Conservation (phyloP, 805 yeast species). For the Millerozyma miso region DNA sequence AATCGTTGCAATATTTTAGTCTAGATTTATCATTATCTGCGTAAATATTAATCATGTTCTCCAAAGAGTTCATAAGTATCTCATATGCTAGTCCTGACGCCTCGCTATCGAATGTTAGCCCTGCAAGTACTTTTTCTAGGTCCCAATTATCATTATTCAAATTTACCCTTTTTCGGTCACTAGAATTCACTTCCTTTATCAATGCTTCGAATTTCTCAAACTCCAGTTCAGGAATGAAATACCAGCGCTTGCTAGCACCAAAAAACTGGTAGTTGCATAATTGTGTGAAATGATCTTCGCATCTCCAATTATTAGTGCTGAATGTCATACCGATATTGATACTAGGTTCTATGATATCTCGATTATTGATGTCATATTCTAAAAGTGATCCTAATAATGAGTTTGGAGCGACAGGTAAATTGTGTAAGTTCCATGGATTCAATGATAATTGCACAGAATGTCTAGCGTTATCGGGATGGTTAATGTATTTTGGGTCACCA, state of each 20-base stretch:
- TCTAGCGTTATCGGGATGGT: constrained; percentile 16
- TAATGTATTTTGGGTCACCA: constrained; percentile 13
- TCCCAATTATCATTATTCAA: constrained; percentile 20
- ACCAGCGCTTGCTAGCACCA: constrained; percentile 59
- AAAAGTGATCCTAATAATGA: constrained; percentile 44
- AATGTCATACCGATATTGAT: constrained; percentile 51
- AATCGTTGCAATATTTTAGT: constrained; percentile 21
- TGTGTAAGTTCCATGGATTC: constrained; percentile 57
- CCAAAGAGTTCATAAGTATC: constrained; percentile 25
- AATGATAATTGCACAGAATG: constrained; percentile 18
- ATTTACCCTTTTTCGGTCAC: constrained; percentile 11
- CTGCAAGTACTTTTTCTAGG: constrained; percentile 12
- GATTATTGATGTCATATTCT: constrained; percentile 41
- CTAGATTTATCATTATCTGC: constrained; percentile 21
- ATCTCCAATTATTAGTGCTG: constrained; percentile 52
- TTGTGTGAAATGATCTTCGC: constrained; percentile 60
- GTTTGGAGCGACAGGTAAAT: constrained; percentile 46
- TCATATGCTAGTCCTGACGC: constrained; percentile 18
- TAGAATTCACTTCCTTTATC: constrained; percentile 16
- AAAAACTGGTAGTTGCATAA: constrained; percentile 48
- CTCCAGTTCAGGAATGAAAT: constrained; percentile 55
- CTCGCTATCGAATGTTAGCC: constrained; percentile 12
- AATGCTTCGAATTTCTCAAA: constrained; percentile 48
- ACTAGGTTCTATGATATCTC: constrained; percentile 40
- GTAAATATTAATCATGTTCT: constrained; percentile 24